phyloP scores from a whole-genome alignment of 805 yeast species.

The Middelhovenomyces tepae region DNA sequence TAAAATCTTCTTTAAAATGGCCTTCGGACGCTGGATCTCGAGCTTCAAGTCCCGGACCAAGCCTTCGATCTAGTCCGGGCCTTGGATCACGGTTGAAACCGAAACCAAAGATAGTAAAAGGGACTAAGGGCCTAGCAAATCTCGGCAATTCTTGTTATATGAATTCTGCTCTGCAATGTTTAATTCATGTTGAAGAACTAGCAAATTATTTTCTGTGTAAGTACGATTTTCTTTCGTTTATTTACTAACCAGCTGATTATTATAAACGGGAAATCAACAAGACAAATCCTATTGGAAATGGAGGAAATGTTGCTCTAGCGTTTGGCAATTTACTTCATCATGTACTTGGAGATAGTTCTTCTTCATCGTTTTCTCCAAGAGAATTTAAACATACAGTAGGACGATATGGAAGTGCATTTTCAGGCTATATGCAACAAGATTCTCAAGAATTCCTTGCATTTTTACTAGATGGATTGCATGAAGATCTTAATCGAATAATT shows the following conservation, averaged over 20 bases:
- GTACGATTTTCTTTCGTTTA: neutral
- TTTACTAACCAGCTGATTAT: constrained; percentile 32
- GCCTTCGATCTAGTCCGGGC: no score
- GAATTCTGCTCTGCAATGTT: constrained; percentile 90
- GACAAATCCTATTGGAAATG: constrained; percentile 76
- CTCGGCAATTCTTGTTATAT: constrained; percentile 89
- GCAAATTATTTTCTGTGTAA: constrained; percentile 54
- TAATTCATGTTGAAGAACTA: constrained; percentile 74
- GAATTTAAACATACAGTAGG: constrained; percentile 77
- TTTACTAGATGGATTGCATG: constrained; percentile 81
- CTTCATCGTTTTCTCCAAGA: constrained; percentile 47
- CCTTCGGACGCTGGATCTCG: no score
- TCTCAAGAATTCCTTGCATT: constrained; percentile 89
- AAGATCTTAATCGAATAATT: constrained; percentile 76
- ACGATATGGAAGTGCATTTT: constrained; percentile 64
- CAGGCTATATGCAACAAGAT: constrained; percentile 82
- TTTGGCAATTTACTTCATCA: constrained; percentile 63
- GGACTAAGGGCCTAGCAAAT: constrained; percentile 57
- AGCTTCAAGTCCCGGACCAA: no score
- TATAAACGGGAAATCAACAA: constrained; percentile 60
- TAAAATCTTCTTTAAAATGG: no score
- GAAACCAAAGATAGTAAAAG: no score
- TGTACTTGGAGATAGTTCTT: constrained; percentile 16
- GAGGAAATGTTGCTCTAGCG: constrained; percentile 70
- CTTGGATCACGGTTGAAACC: no score